Conservation (phyloP, 192 early-diverging fungal genomes). For the Allomyces macrogynus region DNA sequence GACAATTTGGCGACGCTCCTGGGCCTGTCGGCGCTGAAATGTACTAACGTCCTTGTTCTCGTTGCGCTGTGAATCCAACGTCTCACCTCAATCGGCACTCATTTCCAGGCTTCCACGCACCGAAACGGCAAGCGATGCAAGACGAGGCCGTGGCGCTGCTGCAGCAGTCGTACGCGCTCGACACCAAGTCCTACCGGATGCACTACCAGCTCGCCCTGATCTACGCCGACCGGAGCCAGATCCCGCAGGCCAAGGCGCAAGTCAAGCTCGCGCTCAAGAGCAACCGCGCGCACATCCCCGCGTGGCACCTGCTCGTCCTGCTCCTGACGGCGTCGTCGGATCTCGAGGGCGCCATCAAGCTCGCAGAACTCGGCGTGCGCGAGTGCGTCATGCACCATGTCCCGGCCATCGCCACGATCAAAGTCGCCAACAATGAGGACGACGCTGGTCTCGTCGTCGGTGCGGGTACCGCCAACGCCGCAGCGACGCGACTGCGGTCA, state of each 20-base stretch:
- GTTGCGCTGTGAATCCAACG: no score
- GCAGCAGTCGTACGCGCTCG: not conserved
- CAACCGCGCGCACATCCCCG: not conserved
- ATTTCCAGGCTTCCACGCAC: not conserved
- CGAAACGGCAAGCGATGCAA: not conserved
- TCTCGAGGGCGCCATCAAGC: not conserved
- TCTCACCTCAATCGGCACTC: no score
- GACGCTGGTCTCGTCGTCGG: no score
- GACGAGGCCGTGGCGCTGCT: not conserved
- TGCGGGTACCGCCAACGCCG: no score
- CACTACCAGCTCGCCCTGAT: not conserved
- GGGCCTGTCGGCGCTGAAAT: not conserved
- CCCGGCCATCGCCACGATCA: not conserved
- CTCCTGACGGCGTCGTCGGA: not conserved
- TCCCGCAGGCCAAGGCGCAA: not conserved
- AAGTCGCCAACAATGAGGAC: not conserved
- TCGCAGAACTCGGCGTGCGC: not conserved
- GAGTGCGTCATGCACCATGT: not conserved
- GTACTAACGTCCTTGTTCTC: not conserved
- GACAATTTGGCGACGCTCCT: not conserved
- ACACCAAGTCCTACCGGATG: not conserved
- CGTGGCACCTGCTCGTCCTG: not conserved
- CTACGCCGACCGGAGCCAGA: not conserved
- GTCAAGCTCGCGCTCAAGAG: not conserved
- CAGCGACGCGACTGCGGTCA: no score